Evolutionary conservation across 1,284 basidiomycete genomes (phyloP), one percentile per base, ranked within the genome.

Genomic region (Sanghuangporus sanghuang): DNA sequence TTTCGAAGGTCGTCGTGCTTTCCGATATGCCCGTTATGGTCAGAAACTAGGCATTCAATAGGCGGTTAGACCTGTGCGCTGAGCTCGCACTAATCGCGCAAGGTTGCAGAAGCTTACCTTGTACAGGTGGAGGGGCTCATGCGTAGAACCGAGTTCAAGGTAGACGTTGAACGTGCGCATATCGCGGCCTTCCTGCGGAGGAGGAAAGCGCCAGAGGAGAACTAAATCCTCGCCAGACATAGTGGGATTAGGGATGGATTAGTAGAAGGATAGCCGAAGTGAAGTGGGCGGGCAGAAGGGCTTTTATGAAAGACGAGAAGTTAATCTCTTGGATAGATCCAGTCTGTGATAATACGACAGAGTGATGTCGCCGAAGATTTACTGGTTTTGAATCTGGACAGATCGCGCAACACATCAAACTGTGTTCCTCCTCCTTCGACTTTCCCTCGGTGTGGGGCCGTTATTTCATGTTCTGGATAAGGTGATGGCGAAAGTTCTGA

Each of bases 1-100:
- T 78, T 62, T 79, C 76, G 60, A 81, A 81, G 4, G 77, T 79
- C 1, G 83, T 85, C 4, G 76, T 75, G 2, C 80, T 80, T 12
- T 71, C 75, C 14, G 67, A 69, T 32, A 76, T 69, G 38, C 82
- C 82, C 2, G 79, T 80, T 21, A 77, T 71, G 0, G 83, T 82
- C 68, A 84, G 82, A 66, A 85, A 84, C 83, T 85, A 63, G n/a
- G 12, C 42, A 18, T 39, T 49, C 57, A 39, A 66, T 46, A 21
- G 39, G 38, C 8, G 42, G 38, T 8, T 48, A 12, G 42, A 49
- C 40, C 35, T 8, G 23, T 6, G 40, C 18, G 23, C 16, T 23
- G 35, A 40, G 21, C n/a, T 49, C 16, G 21, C 5, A 16, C 39
- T 5, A 54, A 35, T 27, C 52, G 32, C 32, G 7, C 21, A 39